phyloP scores from a whole-genome alignment of 306 rosid species.

The Cicer arietinum region DNA sequence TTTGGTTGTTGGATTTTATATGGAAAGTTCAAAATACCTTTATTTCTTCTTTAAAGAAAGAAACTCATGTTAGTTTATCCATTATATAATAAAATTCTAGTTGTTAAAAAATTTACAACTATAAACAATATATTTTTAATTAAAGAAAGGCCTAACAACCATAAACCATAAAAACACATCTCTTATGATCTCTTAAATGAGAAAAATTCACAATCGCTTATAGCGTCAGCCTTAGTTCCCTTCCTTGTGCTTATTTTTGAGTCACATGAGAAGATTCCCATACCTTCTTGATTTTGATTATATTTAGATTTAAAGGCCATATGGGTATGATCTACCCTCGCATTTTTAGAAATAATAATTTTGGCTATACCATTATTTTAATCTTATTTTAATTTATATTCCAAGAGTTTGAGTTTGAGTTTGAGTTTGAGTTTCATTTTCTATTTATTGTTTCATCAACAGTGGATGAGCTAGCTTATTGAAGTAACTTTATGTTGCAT shows the following conservation, averaged over 20 bases:
- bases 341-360: conserved; percentile 27
- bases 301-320: background rate
- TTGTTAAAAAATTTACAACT: background rate
- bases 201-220: conserved; percentile 6
- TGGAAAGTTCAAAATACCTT: background rate
- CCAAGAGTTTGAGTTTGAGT: conserved; percentile 1
- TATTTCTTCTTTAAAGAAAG: background rate
- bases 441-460: background rate
- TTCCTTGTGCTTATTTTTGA: too few relatives aligned
- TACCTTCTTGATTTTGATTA: background rate
- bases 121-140: background rate
- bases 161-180: background rate
- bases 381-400: conserved; percentile 7
- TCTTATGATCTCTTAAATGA: conserved; percentile 18
- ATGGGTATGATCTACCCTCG: background rate
- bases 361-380: conserved; percentile 12
- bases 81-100: background rate
- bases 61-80: background rate
- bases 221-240: too few relatives aligned
- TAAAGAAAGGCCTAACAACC: background rate
- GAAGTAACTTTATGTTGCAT: conserved; percentile 35
- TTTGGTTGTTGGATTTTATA: background rate
- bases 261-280: conserved; percentile 23
- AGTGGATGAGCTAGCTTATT: conserved; percentile 32
- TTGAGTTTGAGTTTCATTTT: too few relatives aligned